These are phyloP conservation scores for Debaryomyces psychrophilus DNA, from an alignment of 1,139 yeast species.

Conservation along the genomic window DNA sequence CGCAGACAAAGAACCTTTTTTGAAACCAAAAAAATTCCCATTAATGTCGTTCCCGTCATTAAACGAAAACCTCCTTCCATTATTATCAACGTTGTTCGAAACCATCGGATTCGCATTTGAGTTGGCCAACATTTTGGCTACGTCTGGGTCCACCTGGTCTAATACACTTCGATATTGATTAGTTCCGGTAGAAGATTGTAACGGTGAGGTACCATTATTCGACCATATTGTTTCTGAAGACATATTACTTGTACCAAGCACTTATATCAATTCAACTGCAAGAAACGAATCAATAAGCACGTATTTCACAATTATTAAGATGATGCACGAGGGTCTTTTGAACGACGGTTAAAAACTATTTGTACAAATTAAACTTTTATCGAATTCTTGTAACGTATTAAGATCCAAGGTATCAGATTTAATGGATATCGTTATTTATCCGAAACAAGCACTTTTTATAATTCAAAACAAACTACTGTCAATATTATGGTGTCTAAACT, in stretches of 20 bases:
- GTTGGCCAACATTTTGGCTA: conserved; percentile 41
- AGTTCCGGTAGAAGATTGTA: conserved; percentile 26
- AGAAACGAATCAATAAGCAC: conserved; percentile 1
- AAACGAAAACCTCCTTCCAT: conserved; percentile 38
- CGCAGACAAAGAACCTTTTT: conserved; percentile 52
- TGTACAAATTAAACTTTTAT: not conserved
- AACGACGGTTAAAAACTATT: not conserved
- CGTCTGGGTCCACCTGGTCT: conserved; percentile 50
- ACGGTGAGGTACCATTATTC: conserved; percentile 30
- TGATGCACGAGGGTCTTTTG: conserved; percentile 7
- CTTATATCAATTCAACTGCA: not conserved
- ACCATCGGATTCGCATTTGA: conserved; percentile 7
- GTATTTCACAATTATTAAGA: conserved; percentile 4
- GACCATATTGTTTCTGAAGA: conserved; percentile 47
- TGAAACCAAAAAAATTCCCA: conserved; percentile 46
- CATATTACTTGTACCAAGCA: conserved; percentile 16
- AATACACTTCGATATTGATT: conserved; percentile 36
- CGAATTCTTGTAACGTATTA: not conserved
- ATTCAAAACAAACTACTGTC: not conserved
- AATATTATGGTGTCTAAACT: not conserved
- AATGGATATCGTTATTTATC: not conserved
- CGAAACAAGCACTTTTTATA: not conserved
- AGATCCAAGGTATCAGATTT: not conserved
- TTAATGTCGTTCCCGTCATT: conserved; percentile 52
- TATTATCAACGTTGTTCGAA: conserved; percentile 1